Percentiles rank a stretch among this genome's conserved stretches.
Evolutionary conservation across 2,329 filamentous ascomycete species (phyloP).

Genomic region (Chlorencoelia australis): DNA sequence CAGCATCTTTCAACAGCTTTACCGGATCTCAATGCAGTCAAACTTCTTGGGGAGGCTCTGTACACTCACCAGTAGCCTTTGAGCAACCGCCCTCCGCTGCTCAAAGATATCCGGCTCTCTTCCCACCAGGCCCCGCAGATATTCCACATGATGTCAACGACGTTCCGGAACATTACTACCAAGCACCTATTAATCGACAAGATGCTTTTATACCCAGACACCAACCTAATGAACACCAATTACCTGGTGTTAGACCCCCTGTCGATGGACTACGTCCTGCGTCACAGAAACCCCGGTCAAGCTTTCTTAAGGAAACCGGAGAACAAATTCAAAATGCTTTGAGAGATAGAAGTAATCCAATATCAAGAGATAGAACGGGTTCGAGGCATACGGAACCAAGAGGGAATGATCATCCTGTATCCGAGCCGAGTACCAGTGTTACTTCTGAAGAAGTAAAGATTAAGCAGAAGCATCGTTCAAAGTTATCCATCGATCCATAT

Average conservation of each 20-base stretch:
- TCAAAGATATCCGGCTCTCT: conserved; percentile 39
- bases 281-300: too few relatives aligned
- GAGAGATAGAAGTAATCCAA: conserved; percentile 18
- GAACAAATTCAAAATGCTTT: conserved; percentile 31
- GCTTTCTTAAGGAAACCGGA: conserved; percentile 45
- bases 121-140: conserved; percentile 27
- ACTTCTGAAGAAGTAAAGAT: conserved; percentile 31
- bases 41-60: too few relatives aligned
- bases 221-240: conserved; percentile 31
- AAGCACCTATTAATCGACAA: conserved; percentile 20
- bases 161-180: conserved; percentile 21
- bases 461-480: conserved; percentile 31
- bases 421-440: too few relatives aligned
- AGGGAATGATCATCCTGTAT: conserved; percentile 33
- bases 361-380: conserved; percentile 9
- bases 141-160: conserved; percentile 15
- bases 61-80: too few relatives aligned
- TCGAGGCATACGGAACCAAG: conserved; percentile 10
- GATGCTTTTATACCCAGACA: conserved; percentile 31
- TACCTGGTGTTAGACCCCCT: conserved; percentile 28
- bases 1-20: too few relatives aligned
- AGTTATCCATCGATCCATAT: conserved; percentile 33
- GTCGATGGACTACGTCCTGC: conserved; percentile 27
- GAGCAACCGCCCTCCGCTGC: conserved; percentile 42
- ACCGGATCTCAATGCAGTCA: too few relatives aligned